These are phyloP conservation scores for Candida taoyuanica DNA, from an alignment of 805 yeast genomes.

Conservation along the genomic window DNA sequence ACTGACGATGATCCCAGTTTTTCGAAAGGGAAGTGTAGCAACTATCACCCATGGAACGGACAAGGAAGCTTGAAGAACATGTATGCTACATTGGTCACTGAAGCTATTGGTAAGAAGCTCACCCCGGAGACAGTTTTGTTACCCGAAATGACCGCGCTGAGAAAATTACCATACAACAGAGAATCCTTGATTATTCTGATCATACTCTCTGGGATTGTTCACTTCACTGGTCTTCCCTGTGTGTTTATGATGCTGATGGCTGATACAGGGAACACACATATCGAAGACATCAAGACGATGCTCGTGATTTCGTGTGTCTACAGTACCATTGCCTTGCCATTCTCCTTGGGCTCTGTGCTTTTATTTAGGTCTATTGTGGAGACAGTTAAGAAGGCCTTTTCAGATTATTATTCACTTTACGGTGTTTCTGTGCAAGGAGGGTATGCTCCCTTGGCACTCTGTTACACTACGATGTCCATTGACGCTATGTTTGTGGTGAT, in stretches of 20 bases:
- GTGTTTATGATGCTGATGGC: background rate
- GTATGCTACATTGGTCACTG: slow-evolving; percentile 1
- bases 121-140: background rate
- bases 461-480: background rate
- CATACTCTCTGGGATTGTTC: background rate
- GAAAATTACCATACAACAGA: background rate
- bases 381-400: background rate
- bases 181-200: background rate
- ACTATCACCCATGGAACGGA: slow-evolving; percentile 3
- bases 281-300: background rate
- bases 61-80: slow-evolving; percentile 1
- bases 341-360: background rate
- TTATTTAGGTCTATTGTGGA: background rate
- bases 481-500: background rate
- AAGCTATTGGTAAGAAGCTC: slow-evolving; percentile 3
- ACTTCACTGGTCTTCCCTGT: slow-evolving; percentile 1
- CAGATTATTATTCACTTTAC: background rate
- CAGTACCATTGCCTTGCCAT: background rate
- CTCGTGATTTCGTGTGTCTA: background rate
- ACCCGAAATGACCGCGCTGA: background rate
- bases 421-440: slow-evolving; percentile 1
- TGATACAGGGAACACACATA: background rate
- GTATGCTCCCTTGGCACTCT: background rate
- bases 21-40: background rate
- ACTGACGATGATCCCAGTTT: slow-evolving; percentile 7